A percentile compares a stretch with the other conserved stretches of the same genome.
Conservation (phyloP, 768 basidiomycete species). For the Cyclocybe aegerita region DNA sequence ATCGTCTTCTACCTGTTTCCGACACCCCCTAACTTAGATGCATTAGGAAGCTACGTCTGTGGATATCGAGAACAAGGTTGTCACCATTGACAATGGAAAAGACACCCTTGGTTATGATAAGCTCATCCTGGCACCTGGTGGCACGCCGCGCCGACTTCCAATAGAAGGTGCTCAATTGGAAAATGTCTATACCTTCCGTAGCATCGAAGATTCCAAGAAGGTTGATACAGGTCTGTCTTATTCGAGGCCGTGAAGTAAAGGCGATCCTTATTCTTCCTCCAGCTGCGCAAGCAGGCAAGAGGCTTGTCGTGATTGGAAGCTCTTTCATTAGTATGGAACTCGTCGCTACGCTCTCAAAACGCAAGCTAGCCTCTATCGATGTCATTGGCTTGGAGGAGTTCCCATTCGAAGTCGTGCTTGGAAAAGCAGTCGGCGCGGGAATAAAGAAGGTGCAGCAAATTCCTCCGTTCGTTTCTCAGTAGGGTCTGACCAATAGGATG, state of each 20-base stretch:
- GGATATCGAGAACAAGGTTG: constrained; percentile 59
- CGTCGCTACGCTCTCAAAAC: constrained; percentile 70
- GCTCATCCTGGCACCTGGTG: constrained; percentile 79
- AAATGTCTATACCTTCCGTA: constrained; percentile 77
- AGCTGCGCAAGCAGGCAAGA: constrained; percentile 74
- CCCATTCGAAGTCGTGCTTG: constrained; percentile 82
- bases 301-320: constrained; percentile 79
- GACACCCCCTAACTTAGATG: background rate
- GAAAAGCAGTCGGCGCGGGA: constrained; percentile 74
- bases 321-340: constrained; percentile 94
- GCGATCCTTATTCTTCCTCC: constrained; percentile 2
- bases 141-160: constrained; percentile 70
- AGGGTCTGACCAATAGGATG: background rate
- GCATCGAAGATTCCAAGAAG: constrained; percentile 66
- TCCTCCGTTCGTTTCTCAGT: background rate
- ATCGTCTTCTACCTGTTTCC: background rate
- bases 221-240: constrained; percentile 59
- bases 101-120: constrained; percentile 68
- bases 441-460: constrained; percentile 61
- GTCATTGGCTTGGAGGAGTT: constrained; percentile 81
- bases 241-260: background rate
- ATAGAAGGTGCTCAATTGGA: constrained; percentile 72
- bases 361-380: constrained; percentile 78
- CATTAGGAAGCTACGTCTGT: constrained; percentile 69
- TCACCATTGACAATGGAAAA: constrained; percentile 59